Percentiles rank a stretch among this genome's conserved stretches.
These are phyloP conservation scores for Isoetes taiwanensis DNA, from an alignment of 75 land plant genomes.

Conservation along the genomic window DNA sequence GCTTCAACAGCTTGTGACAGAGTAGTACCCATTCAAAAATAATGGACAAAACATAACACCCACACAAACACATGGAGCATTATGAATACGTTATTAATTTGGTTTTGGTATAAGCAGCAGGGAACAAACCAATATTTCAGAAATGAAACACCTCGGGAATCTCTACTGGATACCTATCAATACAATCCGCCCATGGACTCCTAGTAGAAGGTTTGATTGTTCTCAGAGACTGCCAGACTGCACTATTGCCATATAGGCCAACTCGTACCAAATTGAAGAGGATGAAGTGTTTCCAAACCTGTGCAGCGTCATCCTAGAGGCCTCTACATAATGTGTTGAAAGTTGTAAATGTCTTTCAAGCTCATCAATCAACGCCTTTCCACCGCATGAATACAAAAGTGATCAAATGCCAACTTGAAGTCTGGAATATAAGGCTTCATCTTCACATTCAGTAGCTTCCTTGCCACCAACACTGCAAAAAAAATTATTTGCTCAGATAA, in stretches of 20 bases:
- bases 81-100: no score
- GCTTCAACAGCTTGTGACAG: no score
- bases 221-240: conserved; percentile 53
- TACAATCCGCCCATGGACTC: conserved; percentile 44
- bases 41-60: no score
- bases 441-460: conserved; percentile 33
- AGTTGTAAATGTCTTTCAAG: conserved; percentile 52
- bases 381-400: conserved; percentile 64
- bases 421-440: conserved; percentile 55
- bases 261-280: conserved; percentile 52
- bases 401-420: conserved; percentile 54
- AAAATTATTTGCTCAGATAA: conserved; percentile 46
- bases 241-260: conserved; percentile 54
- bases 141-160: no score
- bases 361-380: conserved; percentile 55
- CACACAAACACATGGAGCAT: no score
- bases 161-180: conserved; percentile 42
- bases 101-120: no score
- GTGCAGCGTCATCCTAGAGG: conserved; percentile 47
- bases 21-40: no score
- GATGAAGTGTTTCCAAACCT: conserved; percentile 52
- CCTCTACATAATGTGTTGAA: conserved; percentile 32
- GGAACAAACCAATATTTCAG: no score
- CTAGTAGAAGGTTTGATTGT: conserved; percentile 27
- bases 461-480: conserved; percentile 36